Conservation (phyloP, 176 grass and related monocot genomes). For the Alloteropsis semialata region DNA sequence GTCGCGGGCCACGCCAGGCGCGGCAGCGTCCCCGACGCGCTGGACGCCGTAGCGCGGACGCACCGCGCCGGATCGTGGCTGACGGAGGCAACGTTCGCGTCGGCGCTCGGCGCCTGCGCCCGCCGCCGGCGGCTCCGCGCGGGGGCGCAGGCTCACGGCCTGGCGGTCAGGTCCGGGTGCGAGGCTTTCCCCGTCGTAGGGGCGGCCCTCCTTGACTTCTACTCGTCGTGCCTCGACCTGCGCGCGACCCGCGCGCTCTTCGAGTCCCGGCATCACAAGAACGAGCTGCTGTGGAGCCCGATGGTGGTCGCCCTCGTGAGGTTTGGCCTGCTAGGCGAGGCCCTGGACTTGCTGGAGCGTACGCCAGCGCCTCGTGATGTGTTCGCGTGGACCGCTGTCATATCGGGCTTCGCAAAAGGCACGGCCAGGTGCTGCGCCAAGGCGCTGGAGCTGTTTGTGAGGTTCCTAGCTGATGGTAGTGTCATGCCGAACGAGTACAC, state of each 20-base stretch:
- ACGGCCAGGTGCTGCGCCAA: not conserved
- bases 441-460: slow-evolving; percentile 38
- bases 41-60: slow-evolving; percentile 16
- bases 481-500: slow-evolving; percentile 43
- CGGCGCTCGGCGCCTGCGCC: slow-evolving; percentile 43
- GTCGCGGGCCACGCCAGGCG: slow-evolving; percentile 14
- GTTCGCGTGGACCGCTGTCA: slow-evolving; percentile 42
- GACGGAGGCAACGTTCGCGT: slow-evolving; percentile 36
- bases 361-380: slow-evolving; percentile 38
- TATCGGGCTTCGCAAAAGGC: slow-evolving; percentile 32
- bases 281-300: slow-evolving; percentile 47
- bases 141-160: slow-evolving; percentile 43
- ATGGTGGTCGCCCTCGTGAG: slow-evolving; percentile 57
- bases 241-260: slow-evolving; percentile 10
- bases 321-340: slow-evolving; percentile 34
- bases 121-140: not conserved
- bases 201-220: slow-evolving; percentile 42
- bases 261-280: slow-evolving; percentile 2
- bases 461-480: not conserved
- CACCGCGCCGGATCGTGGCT: slow-evolving; percentile 10
- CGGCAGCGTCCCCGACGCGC: slow-evolving; percentile 1
- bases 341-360: slow-evolving; percentile 32
- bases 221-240: slow-evolving; percentile 45
- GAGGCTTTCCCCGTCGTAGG: slow-evolving; percentile 24
- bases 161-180: slow-evolving; percentile 36